phyloP scores from a whole-genome alignment of 176 grass and related monocot genomes.

The Cenchrus purpureus region DNA sequence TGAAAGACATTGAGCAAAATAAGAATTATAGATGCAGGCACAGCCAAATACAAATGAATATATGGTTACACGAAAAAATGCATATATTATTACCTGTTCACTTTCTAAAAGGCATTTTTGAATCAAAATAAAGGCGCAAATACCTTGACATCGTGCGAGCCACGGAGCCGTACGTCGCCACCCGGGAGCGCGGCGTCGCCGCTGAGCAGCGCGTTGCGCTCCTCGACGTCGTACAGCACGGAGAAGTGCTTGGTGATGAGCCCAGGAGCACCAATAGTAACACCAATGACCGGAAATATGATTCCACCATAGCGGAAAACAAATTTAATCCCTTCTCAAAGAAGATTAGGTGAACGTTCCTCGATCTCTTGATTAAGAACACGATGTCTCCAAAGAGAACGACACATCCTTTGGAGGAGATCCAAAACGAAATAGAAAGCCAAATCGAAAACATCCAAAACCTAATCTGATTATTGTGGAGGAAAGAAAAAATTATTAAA shows the following conservation, averaged over 20 bases:
- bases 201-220: constrained; percentile 66
- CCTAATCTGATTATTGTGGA: too few relatives aligned
- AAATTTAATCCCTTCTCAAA: too few relatives aligned
- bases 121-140: background rate
- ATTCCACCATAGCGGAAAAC: too few relatives aligned
- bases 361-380: too few relatives aligned
- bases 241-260: constrained; percentile 73
- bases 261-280: constrained; percentile 17
- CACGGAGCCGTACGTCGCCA: constrained; percentile 60
- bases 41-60: background rate
- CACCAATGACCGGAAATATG: too few relatives aligned
- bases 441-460: too few relatives aligned
- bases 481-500: too few relatives aligned
- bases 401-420: too few relatives aligned
- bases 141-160: constrained; percentile 86
- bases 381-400: too few relatives aligned
- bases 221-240: constrained; percentile 74
- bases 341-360: too few relatives aligned
- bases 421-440: too few relatives aligned
- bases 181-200: constrained; percentile 60
- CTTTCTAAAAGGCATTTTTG: background rate
- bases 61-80: background rate
- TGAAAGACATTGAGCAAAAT: background rate
- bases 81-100: background rate
- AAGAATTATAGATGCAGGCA: background rate